Conservation (phyloP, 352 stramenopile species). For the Elongisporangium anandrum region DNA sequence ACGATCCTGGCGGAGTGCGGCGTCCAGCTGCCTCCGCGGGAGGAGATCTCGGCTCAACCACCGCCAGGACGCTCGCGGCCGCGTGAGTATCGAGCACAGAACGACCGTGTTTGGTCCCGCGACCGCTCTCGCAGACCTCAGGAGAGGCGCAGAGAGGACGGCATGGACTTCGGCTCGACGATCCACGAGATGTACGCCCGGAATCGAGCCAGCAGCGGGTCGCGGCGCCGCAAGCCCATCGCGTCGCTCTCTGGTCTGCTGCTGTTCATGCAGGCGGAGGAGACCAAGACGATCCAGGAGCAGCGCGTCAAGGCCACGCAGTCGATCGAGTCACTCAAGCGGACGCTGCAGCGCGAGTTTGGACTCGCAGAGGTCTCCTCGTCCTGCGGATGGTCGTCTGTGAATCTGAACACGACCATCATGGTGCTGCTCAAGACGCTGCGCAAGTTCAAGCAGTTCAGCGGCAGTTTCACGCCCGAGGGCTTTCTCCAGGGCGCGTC, state of each 20-base stretch:
- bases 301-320: constrained; percentile 37
- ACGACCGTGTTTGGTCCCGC: not conserved
- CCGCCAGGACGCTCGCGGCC: not conserved
- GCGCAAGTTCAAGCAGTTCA: constrained; percentile 32
- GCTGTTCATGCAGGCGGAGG: constrained; percentile 29
- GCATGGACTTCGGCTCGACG: constrained; percentile 56
- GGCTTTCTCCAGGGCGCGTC: constrained; percentile 27
- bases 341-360: constrained; percentile 48
- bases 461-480: constrained; percentile 25
- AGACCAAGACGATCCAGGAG: constrained; percentile 29
- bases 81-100: not conserved
- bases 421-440: constrained; percentile 60
- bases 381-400: constrained; percentile 53
- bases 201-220: constrained; percentile 10
- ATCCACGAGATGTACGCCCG: constrained; percentile 39
- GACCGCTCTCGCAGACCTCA: not conserved
- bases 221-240: constrained; percentile 29
- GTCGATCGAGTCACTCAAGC: constrained; percentile 50
- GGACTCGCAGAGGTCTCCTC: constrained; percentile 34
- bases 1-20: constrained; percentile 48
- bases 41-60: not conserved
- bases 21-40: constrained; percentile 16
- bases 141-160: constrained; percentile 8
- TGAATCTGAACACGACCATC: constrained; percentile 54
- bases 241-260: constrained; percentile 32